These are phyloP conservation scores for Zalerion maritima DNA, from an alignment of 495 filamentous ascomycete species.

Conservation along the genomic window DNA sequence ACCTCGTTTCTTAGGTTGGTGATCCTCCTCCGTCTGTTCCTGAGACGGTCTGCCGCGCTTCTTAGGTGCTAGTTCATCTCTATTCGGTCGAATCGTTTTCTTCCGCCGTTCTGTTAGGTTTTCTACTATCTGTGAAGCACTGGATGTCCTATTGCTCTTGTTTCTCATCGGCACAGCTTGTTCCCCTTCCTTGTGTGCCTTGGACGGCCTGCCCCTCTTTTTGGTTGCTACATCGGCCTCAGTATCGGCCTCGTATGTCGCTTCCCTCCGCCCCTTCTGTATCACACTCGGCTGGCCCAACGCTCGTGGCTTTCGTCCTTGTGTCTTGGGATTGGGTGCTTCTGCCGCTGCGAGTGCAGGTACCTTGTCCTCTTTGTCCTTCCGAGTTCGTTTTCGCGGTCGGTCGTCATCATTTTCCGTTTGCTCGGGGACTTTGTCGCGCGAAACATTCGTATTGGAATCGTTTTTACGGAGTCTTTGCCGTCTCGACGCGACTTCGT, in stretches of 20 bases:
- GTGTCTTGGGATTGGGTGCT: slow-evolving; percentile 4
- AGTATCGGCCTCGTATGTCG: slow-evolving; percentile 3
- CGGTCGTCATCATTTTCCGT: slow-evolving; percentile 1
- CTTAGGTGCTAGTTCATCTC: slow-evolving; percentile 1
- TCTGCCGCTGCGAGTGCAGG: slow-evolving; percentile 1
- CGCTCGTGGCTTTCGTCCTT: slow-evolving; percentile 6
- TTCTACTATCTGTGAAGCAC: no score
- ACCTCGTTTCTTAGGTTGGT: slow-evolving; percentile 8
- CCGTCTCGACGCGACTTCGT: slow-evolving; percentile 23
- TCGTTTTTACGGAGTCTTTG: no score
- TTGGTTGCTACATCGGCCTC: slow-evolving; percentile 8
- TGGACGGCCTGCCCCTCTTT: slow-evolving; percentile 11
- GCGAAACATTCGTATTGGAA: no score
- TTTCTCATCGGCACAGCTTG: slow-evolving; percentile 8
- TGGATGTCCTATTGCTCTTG: slow-evolving; percentile 5
- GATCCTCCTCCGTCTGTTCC: slow-evolving; percentile 2
- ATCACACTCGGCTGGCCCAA: no score
- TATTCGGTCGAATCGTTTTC: slow-evolving; percentile 1
- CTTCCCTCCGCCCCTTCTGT: no score
- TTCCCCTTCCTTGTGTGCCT: slow-evolving; percentile 5
- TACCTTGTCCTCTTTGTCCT: slow-evolving; percentile 1
- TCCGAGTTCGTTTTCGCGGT: not conserved
- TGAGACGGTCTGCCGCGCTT: slow-evolving; percentile 6
- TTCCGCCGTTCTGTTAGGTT: not conserved
- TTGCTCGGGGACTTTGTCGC: no score